Conservation (phyloP, 108 stramenopile genomes). For the Seminavis robusta region DNA sequence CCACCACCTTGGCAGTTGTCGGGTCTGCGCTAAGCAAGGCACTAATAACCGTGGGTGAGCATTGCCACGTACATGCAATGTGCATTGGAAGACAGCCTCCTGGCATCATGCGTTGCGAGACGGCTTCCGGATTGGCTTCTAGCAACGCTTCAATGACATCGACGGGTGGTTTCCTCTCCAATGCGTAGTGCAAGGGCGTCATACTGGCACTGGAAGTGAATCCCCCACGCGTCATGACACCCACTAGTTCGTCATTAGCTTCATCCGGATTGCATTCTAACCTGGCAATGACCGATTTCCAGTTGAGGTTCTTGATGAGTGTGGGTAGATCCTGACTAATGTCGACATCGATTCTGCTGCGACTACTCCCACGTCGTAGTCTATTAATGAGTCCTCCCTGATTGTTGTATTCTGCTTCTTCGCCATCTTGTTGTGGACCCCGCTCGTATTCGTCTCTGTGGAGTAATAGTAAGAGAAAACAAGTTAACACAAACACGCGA, state of each 20-base stretch:
- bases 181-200: conserved; percentile 74
- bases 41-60: conserved; percentile 45
- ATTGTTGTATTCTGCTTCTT: no score
- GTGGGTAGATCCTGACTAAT: no score
- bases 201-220: conserved; percentile 64
- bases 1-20: conserved; percentile 43
- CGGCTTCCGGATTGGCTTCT: conserved; percentile 50
- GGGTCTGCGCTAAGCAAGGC: conserved; percentile 50
- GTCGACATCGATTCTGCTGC: no score
- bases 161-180: conserved; percentile 67
- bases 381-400: no score
- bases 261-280: conserved; percentile 51
- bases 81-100: conserved; percentile 80
- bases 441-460: no score
- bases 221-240: conserved; percentile 75
- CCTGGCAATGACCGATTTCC: conserved; percentile 59
- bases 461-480: no score
- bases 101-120: conserved; percentile 53
- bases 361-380: no score
- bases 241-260: conserved; percentile 45
- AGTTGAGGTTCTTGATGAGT: conserved; percentile 58
- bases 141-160: conserved; percentile 61
- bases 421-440: no score
- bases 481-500: no score
- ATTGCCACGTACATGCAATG: conserved; percentile 80